phyloP scores from a whole-genome alignment of 768 basidiomycete genomes.

The Tylopilus cervinicoccineus region DNA sequence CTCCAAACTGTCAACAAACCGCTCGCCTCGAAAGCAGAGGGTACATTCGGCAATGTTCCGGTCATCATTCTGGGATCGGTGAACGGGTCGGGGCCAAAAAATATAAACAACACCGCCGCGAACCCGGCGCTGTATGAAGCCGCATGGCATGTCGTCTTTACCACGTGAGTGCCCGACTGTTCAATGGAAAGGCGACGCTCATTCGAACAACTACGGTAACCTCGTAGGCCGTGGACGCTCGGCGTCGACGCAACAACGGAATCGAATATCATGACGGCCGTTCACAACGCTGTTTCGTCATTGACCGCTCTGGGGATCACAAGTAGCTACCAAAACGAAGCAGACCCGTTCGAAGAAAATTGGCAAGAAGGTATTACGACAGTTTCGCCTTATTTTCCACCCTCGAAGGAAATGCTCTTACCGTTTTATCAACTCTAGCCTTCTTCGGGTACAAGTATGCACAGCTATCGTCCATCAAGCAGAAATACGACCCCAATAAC shows the following conservation, averaged over 20 bases:
- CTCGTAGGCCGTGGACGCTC: conserved; percentile 14
- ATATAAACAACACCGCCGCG: conserved; percentile 9
- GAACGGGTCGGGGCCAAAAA: not conserved
- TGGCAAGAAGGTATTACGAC: conserved; percentile 15
- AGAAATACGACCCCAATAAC: not conserved
- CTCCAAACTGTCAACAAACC: conserved; percentile 11
- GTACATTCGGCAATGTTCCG: not conserved
- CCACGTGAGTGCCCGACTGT: conserved; percentile 4
- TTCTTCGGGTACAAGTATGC: conserved; percentile 9
- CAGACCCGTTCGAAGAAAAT: conserved; percentile 10
- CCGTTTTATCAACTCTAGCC: not conserved
- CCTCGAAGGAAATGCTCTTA: not conserved
- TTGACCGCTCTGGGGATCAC: conserved; percentile 14
- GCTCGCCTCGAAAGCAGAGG: not conserved
- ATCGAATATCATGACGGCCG: not conserved
- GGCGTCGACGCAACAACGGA: not conserved
- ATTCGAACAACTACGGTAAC: too few species aligned
- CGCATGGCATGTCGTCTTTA: conserved; percentile 11
- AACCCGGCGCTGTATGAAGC: conserved; percentile 16
- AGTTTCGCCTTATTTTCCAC: not conserved
- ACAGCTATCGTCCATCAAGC: not conserved
- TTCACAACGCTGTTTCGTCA: conserved; percentile 8
- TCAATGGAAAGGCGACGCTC: too few species aligned
- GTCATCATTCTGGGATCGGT: conserved; percentile 3
- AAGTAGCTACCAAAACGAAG: conserved; percentile 24